Evolutionary conservation across 2,329 filamentous ascomycete genomes (phyloP).

Genomic region (Fusarium equiseti): DNA sequence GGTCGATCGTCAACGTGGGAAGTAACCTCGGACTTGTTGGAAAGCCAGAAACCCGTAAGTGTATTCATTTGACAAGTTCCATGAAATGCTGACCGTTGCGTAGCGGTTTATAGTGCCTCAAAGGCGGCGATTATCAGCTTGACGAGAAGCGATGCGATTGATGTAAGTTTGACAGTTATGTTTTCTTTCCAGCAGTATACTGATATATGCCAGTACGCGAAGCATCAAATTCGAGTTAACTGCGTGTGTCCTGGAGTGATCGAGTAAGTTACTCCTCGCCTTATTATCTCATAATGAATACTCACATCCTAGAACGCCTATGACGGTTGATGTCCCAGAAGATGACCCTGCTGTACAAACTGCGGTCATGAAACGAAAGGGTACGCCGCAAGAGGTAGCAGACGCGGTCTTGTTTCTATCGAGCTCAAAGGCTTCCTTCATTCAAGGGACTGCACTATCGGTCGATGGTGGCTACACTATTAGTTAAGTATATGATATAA

Average conservation of each 20-base stretch:
- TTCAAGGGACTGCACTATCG: conserved; percentile 58
- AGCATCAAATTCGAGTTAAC: conserved; percentile 60
- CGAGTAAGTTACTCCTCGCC: conserved; percentile 45
- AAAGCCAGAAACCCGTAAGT: conserved; percentile 56
- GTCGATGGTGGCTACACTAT: conserved; percentile 61
- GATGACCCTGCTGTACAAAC: conserved; percentile 51
- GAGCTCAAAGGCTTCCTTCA: conserved; percentile 59
- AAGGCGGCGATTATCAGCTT: conserved; percentile 59
- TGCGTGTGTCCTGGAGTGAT: conserved; percentile 61
- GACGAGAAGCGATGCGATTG: conserved; percentile 61
- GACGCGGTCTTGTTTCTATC: conserved; percentile 60
- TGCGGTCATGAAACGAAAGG: conserved; percentile 55
- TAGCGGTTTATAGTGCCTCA: conserved; percentile 58
- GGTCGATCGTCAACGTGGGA: conserved; percentile 60
- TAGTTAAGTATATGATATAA: not conserved
- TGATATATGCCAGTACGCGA: conserved; percentile 53
- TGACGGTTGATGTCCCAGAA: conserved; percentile 56
- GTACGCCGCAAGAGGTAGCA: conserved; percentile 60
- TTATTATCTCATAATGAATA: too few relatives aligned
- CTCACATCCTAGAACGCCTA: conserved; percentile 52
- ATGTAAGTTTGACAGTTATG: conserved; percentile 48
- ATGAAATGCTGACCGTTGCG: not conserved
- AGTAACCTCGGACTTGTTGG: conserved; percentile 58
- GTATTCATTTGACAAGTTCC: accelerated
- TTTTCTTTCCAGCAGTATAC: not conserved